These are phyloP conservation scores for Leccinum fibrillosum DNA, from an alignment of 768 basidiomycete species.

Conservation along the genomic window DNA sequence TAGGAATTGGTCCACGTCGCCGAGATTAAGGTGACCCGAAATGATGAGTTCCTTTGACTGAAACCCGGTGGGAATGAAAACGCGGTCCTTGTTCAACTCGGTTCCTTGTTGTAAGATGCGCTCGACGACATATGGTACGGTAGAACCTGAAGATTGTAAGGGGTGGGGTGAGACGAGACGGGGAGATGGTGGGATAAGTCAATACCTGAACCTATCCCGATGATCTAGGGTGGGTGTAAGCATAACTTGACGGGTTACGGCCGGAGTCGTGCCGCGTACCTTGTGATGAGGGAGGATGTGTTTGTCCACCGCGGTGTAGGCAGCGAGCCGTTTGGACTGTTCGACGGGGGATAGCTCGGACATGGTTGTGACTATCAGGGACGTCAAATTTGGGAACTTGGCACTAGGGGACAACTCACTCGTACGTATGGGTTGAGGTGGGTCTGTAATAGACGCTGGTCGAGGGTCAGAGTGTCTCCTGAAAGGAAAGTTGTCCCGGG, in stretches of 20 bases:
- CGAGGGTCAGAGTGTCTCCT: constrained; percentile 12
- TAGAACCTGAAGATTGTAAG: constrained; percentile 57
- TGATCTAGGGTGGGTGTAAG: constrained; percentile 47
- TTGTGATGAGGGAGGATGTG: constrained; percentile 82
- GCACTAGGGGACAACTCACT: constrained; percentile 6
- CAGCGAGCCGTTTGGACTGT: constrained; percentile 84
- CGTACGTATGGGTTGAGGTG: neutral
- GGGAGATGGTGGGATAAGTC: neutral
- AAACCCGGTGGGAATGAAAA: constrained; percentile 94
- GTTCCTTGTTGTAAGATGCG: constrained; percentile 82
- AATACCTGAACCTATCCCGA: constrained; percentile 84
- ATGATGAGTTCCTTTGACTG: constrained; percentile 97
- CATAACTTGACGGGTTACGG: neutral
- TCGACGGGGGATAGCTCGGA: constrained; percentile 52
- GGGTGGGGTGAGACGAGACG: constrained; percentile 1
- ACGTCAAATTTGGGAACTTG: neutral
- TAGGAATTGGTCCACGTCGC: constrained; percentile 87
- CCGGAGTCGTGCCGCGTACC: constrained; percentile 41
- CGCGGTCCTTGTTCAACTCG: constrained; percentile 70
- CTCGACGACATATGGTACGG: constrained; percentile 96
- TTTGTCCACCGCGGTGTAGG: constrained; percentile 90
- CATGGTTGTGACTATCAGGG: constrained; percentile 18
- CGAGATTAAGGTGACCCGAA: constrained; percentile 67
- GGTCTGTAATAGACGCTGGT: constrained; percentile 8
- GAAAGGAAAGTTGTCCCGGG: neutral